Evolutionary conservation across 192 early-diverging fungal species (phyloP), one percentile per base, ranked within the genome.

Genomic region (Funneliformis mosseae): DNA sequence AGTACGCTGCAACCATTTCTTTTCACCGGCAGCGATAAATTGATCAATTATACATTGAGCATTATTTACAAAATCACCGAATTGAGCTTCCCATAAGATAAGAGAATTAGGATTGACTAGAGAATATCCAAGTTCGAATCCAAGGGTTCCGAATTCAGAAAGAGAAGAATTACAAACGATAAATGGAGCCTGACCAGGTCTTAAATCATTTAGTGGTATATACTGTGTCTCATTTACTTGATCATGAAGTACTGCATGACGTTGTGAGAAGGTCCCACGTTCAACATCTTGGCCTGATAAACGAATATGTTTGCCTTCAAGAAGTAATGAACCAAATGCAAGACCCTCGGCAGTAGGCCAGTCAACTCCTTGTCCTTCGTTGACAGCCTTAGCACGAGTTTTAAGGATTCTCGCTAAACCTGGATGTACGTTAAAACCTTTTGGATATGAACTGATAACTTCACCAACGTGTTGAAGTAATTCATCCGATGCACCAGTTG

Each of bases 1-100:
- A 48, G 96, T 96, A 88, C 50, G 69, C 21, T 74, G 77, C 76
- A 98, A 88, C 97, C 97, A 99, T 87, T 99, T 99, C 82, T 96
- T 95, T 87, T 99, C 97, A 80, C 97, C 97, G 41, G 95, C 91
- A 5, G 92, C 91, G 60, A 99, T 95, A 83, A 97, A 99, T 87
- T 99, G 97, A 87, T 99, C 97, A 85, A 99, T 95, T 76, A 99
- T 98, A 87, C 92, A 92, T 88, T 99, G 98, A 25, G 98, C 96
- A 76, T 89, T 95, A 91, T 99, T 99, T 85, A 94, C 94, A 85
- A 99, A 97, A 86, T 99, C 97, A 78, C 98, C 98, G 82, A 99
- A 98, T 89, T 99, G 97, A 16, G 96, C 98, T 87, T 99, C 98
- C 97, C 97, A 99, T 80, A 97, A 88, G 42, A 98, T 90, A 62